A percentile compares a stretch with the other conserved stretches of the same genome.
phyloP scores from a whole-genome alignment of 805 yeast genomes.

The Saturnispora dispora region DNA sequence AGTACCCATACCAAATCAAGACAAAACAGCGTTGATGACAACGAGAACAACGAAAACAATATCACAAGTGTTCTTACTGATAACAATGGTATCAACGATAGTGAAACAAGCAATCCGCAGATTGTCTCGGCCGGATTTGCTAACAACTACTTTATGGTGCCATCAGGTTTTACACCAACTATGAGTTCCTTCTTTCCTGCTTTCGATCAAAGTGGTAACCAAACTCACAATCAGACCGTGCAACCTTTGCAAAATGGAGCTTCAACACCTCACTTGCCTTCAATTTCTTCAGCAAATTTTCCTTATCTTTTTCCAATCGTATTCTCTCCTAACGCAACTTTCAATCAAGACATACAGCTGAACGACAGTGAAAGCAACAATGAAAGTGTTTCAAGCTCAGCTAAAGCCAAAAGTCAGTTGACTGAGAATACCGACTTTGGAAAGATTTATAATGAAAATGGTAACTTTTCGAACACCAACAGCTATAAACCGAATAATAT shows the following conservation, averaged over 20 bases:
- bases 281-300: constrained; percentile 4
- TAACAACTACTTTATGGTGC: constrained; percentile 2
- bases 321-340: not conserved
- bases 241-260: not conserved
- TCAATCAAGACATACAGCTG: constrained; percentile 3
- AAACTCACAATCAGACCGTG: not conserved
- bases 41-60: not conserved
- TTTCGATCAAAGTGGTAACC: not conserved
- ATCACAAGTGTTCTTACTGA: not conserved
- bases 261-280: constrained; percentile 5
- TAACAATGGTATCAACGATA: not conserved
- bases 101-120: not conserved
- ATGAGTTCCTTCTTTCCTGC: not conserved
- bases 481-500: not conserved
- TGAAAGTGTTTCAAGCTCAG: not conserved
- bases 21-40: not conserved
- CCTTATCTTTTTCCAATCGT: constrained; percentile 1
- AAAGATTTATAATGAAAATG: not conserved
- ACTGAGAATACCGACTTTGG: not conserved
- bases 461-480: not conserved
- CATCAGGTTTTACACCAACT: not conserved
- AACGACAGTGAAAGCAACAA: not conserved
- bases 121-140: constrained; percentile 1
- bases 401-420: not conserved
- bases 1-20: not conserved